Conservation (phyloP, 2,329 filamentous ascomycete species). For the Aspergillus japonicus region DNA sequence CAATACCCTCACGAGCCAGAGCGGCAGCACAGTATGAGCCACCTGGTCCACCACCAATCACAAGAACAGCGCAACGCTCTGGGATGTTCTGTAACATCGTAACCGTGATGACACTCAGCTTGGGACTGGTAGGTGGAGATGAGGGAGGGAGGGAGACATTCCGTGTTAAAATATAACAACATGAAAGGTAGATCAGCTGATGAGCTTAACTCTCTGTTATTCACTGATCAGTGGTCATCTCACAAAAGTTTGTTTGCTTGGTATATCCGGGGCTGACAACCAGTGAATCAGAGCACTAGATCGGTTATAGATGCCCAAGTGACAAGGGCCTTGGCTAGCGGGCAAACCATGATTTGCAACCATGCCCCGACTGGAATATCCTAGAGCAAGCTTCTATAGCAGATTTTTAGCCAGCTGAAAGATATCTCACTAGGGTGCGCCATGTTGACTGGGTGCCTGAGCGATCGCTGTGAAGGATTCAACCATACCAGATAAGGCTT, state of each 20-base stretch:
- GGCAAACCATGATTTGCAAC: too few relatives aligned
- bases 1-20: conserved; percentile 48
- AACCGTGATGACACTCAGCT: neutral
- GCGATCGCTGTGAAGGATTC: neutral
- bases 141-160: neutral
- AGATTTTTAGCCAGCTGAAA: neutral
- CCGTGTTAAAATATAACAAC: neutral
- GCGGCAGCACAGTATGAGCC: conserved; percentile 48
- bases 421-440: neutral
- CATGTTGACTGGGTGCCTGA: neutral
- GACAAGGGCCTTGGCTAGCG: too few relatives aligned
- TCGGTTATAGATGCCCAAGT: neutral
- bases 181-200: neutral
- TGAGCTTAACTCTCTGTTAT: neutral
- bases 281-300: neutral
- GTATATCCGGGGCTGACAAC: too few relatives aligned
- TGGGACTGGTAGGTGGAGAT: neutral
- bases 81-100: neutral
- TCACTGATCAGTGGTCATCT: neutral
- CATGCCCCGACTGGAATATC: neutral
- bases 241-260: too few relatives aligned
- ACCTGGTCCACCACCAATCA: conserved; percentile 48
- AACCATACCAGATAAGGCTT: neutral
- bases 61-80: conserved; percentile 36
- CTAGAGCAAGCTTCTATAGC: neutral